These are phyloP conservation scores for Anthracocystis panici-leucophaei DNA, from an alignment of 1,284 basidiomycete species.

Conservation along the genomic window DNA sequence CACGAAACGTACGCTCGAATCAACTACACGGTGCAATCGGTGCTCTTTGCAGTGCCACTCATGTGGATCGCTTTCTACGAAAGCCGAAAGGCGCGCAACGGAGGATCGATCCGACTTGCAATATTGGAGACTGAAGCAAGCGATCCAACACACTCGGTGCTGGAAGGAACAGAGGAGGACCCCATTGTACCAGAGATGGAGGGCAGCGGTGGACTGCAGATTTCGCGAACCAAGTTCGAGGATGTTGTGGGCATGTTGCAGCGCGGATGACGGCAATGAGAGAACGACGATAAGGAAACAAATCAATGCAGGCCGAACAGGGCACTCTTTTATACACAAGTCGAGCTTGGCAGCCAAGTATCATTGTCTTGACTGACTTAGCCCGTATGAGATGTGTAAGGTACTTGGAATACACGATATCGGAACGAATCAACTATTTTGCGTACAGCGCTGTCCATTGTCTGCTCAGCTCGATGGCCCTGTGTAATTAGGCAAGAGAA, in stretches of 20 bases:
- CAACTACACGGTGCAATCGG: constrained; percentile 51
- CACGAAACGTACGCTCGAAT: constrained; percentile 49
- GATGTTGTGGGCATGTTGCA: constrained; percentile 40
- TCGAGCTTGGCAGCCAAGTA: neutral
- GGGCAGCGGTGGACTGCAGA: constrained; percentile 36
- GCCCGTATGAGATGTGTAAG: neutral
- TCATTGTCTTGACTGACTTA: constrained; percentile 3
- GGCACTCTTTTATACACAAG: too few species aligned
- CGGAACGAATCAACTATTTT: constrained; percentile 18
- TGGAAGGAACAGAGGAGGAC: constrained; percentile 42
- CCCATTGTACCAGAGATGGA: constrained; percentile 55
- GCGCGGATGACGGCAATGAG: neutral
- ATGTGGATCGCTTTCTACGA: constrained; percentile 62
- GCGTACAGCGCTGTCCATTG: constrained; percentile 66
- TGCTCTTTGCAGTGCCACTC: constrained; percentile 53
- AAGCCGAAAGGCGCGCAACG: constrained; percentile 31
- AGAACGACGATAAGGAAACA: neutral
- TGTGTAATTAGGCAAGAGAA: constrained; percentile 16
- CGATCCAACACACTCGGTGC: constrained; percentile 16
- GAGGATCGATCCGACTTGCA: constrained; percentile 40
- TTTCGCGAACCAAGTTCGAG: constrained; percentile 47
- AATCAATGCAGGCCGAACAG: neutral
- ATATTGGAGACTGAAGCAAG: constrained; percentile 25
- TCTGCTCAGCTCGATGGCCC: constrained; percentile 65
- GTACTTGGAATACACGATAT: constrained; percentile 1